Percentiles rank a stretch among this genome's conserved stretches.
These are phyloP conservation scores for Alternaria sp. DNA, from an alignment of 2,329 filamentous ascomycete species.

Conservation along the genomic window DNA sequence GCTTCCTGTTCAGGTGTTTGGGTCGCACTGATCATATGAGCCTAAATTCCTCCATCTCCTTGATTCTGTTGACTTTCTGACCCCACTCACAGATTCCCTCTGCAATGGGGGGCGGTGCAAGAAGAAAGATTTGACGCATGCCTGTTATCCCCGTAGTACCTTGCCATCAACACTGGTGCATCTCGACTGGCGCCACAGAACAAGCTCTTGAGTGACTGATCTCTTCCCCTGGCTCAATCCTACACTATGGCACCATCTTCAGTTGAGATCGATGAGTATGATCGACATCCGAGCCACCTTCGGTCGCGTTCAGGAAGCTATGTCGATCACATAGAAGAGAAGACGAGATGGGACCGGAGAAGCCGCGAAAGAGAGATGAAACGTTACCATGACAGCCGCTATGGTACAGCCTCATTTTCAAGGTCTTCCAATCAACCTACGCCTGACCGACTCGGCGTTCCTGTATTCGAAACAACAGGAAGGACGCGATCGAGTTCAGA, in stretches of 20 bases:
- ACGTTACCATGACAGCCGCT: slow-evolving; percentile 26
- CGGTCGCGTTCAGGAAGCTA: slow-evolving; percentile 37
- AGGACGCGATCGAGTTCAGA: slow-evolving; percentile 21
- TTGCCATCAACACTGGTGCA: background rate
- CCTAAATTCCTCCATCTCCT: slow-evolving; percentile 7
- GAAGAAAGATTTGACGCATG: background rate
- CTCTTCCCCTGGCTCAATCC: background rate
- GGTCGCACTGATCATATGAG: slow-evolving; percentile 14
- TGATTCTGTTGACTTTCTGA: slow-evolving; percentile 6
- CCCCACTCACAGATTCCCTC: slow-evolving; percentile 4
- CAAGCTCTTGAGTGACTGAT: background rate
- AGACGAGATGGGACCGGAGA: slow-evolving; percentile 25
- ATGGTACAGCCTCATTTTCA: slow-evolving; percentile 1
- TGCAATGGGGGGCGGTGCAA: slow-evolving; percentile 6
- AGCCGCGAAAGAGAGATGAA: slow-evolving; percentile 34
- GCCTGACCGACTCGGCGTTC: slow-evolving; percentile 34
- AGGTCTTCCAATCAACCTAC: slow-evolving; percentile 7
- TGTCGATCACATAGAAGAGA: slow-evolving; percentile 34
- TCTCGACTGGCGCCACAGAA: background rate
- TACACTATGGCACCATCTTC: slow-evolving; percentile 19
- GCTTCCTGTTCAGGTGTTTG: slow-evolving; percentile 13
- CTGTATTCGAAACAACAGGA: slow-evolving; percentile 24
- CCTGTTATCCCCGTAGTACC: background rate
- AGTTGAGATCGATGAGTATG: slow-evolving; percentile 14
- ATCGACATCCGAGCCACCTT: slow-evolving; percentile 13